These are phyloP conservation scores for Colletotrichum tamarilloi DNA, from an alignment of 2,329 filamentous ascomycete genomes.

Conservation along the genomic window DNA sequence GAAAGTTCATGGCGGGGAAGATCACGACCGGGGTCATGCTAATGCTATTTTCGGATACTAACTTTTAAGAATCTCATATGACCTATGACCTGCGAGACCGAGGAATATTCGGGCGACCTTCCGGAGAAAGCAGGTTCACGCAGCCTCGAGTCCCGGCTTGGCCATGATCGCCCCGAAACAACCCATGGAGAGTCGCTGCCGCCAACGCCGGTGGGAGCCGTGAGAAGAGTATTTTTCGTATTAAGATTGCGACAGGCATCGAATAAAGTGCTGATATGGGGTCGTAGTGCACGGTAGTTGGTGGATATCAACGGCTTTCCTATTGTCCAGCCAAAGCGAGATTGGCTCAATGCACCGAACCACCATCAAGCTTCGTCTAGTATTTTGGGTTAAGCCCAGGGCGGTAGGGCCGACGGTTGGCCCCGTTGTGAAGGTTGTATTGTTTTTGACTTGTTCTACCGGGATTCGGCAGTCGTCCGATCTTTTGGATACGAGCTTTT, in stretches of 20 bases:
- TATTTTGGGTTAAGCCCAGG: background rate
- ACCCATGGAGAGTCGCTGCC: background rate
- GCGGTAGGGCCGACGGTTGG: background rate
- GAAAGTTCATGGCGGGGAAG: background rate
- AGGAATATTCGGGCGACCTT: background rate
- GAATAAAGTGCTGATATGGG: background rate
- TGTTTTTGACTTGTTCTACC: background rate
- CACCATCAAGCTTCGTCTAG: background rate
- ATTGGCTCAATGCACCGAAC: slow-evolving; percentile 10
- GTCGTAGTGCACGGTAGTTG: slow-evolving; percentile 2
- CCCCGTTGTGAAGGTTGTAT: background rate
- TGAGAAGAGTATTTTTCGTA: slow-evolving; percentile 17
- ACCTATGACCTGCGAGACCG: background rate
- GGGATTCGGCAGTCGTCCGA: slow-evolving; percentile 19
- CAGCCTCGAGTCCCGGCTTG: background rate
- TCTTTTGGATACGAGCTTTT: slow-evolving; percentile 28
- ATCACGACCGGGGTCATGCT: background rate
- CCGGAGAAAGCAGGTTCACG: background rate
- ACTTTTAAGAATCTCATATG: background rate
- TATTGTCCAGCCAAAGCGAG: background rate
- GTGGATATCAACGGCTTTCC: slow-evolving; percentile 6
- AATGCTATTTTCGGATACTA: slow-evolving; percentile 19
- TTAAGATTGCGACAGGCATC: slow-evolving; percentile 12
- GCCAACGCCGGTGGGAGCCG: background rate
- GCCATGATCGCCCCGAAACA: background rate